Percentiles rank a stretch among this genome's conserved stretches.
phyloP scores from a whole-genome alignment of 495 filamentous ascomycete species.

The Penicillium fimorum region DNA sequence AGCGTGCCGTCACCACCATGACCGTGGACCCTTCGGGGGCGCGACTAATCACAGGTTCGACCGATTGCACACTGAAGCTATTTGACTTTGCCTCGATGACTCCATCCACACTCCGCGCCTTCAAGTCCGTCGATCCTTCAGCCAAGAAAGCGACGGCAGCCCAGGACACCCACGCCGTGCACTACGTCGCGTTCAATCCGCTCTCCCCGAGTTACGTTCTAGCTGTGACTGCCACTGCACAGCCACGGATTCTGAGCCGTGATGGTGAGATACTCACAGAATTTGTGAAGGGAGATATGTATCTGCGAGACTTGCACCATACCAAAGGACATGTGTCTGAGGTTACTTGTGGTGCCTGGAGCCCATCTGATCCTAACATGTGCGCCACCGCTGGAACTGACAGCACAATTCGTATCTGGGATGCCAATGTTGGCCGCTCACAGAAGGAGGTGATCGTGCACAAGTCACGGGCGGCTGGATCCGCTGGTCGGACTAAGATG shows the following conservation, averaged over 20 bases:
- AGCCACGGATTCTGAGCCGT: slow-evolving; percentile 83
- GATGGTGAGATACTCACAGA: slow-evolving; percentile 84
- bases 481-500: slow-evolving; percentile 89
- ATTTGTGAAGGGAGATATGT: slow-evolving; percentile 97
- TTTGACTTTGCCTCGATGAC: slow-evolving; percentile 97
- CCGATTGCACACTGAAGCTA: slow-evolving; percentile 86
- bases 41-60: slow-evolving; percentile 82
- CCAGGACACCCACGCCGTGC: slow-evolving; percentile 81
- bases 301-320: slow-evolving; percentile 91
- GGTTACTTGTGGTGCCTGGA: slow-evolving; percentile 83
- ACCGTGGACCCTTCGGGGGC: slow-evolving; percentile 82
- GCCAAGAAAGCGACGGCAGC: slow-evolving; percentile 67
- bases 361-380: slow-evolving; percentile 74
- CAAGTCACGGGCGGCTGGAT: slow-evolving; percentile 81
- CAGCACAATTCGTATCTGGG: slow-evolving; percentile 94
- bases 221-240: slow-evolving; percentile 79
- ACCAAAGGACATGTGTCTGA: slow-evolving; percentile 95
- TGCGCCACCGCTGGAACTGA: slow-evolving; percentile 91
- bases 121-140: slow-evolving; percentile 87
- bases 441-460: slow-evolving; percentile 94
- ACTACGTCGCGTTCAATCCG: slow-evolving; percentile 84
- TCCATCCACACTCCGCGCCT: slow-evolving; percentile 85
- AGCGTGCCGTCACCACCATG: slow-evolving; percentile 78
- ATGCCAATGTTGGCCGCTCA: slow-evolving; percentile 78
- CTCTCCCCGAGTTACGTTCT: slow-evolving; percentile 77